phyloP scores from a whole-genome alignment of 352 stramenopile genomes.

The Phytopythium litorale region DNA sequence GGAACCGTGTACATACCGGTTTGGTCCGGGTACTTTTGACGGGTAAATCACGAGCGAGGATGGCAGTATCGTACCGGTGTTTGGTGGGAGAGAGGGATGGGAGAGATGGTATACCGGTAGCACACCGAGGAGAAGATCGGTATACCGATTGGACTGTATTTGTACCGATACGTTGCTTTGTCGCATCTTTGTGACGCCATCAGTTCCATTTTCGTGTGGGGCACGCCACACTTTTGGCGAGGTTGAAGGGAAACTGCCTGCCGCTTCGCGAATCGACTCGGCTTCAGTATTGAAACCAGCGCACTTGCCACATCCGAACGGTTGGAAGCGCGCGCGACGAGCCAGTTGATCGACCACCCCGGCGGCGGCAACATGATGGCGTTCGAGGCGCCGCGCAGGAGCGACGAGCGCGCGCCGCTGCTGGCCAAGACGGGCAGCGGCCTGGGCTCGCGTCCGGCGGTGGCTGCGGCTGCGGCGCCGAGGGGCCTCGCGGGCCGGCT shows the following conservation, averaged over 20 bases:
- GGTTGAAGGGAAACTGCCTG: neutral
- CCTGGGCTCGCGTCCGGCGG: neutral
- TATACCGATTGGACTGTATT: too few relatives aligned
- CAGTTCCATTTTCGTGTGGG: neutral
- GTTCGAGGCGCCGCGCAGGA: neutral
- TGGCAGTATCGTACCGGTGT: too few relatives aligned
- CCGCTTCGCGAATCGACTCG: neutral
- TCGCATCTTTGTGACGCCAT: neutral
- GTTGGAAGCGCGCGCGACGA: neutral
- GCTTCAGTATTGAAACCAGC: neutral
- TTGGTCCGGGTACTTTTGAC: too few relatives aligned
- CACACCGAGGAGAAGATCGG: too few relatives aligned
- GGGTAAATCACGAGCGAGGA: too few relatives aligned
- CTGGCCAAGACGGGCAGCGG: neutral
- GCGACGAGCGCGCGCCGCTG: constrained; percentile 2
- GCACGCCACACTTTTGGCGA: neutral
- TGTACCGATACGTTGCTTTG: neutral
- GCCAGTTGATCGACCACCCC: neutral
- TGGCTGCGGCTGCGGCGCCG: neutral
- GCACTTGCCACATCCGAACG: too few relatives aligned
- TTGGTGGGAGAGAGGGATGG: too few relatives aligned
- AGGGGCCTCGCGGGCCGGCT: neutral
- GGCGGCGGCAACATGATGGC: neutral
- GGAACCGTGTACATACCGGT: too few relatives aligned
- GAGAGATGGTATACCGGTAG: too few relatives aligned